A percentile compares a stretch with the other conserved stretches of the same genome.
Evolutionary conservation across 768 basidiomycete genomes (phyloP).

Genomic region (Podaxis pistillaris): DNA sequence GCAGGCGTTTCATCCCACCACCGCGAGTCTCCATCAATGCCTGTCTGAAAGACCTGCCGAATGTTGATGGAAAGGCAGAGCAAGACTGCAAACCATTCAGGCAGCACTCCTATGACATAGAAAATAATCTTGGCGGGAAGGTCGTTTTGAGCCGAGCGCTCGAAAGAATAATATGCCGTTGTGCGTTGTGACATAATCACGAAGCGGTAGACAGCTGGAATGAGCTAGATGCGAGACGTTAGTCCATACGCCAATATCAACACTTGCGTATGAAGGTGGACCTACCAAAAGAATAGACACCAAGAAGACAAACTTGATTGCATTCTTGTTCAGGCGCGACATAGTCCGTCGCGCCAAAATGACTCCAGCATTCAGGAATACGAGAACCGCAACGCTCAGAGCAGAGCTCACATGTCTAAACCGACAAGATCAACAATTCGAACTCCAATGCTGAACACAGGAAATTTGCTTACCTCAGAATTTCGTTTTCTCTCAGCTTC

Average conservation of each 20-base stretch:
- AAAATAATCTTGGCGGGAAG: constrained; percentile 26
- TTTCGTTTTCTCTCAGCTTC: constrained; percentile 20
- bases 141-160: constrained; percentile 27
- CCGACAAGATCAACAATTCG: neutral
- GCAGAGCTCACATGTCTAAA: constrained; percentile 28
- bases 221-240: constrained; percentile 13
- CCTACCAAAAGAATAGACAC: neutral
- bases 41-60: constrained; percentile 26
- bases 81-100: constrained; percentile 28
- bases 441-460: neutral
- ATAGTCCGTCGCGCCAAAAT: constrained; percentile 22
- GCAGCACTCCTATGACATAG: constrained; percentile 33
- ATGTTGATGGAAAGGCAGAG: constrained; percentile 25
- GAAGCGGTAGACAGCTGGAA: constrained; percentile 31
- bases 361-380: constrained; percentile 19
- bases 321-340: constrained; percentile 21
- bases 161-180: constrained; percentile 21
- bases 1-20: constrained; percentile 24
- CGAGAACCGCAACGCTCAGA: constrained; percentile 23
- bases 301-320: neutral
- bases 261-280: neutral
- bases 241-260: neutral
- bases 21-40: constrained; percentile 22
- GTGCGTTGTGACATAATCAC: constrained; percentile 29
- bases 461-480: constrained; percentile 16